A percentile compares a stretch with the other conserved stretches of the same genome.
Evolutionary conservation across 2,329 filamentous ascomycete genomes (phyloP).

Genomic region (Penicillium italicum): DNA sequence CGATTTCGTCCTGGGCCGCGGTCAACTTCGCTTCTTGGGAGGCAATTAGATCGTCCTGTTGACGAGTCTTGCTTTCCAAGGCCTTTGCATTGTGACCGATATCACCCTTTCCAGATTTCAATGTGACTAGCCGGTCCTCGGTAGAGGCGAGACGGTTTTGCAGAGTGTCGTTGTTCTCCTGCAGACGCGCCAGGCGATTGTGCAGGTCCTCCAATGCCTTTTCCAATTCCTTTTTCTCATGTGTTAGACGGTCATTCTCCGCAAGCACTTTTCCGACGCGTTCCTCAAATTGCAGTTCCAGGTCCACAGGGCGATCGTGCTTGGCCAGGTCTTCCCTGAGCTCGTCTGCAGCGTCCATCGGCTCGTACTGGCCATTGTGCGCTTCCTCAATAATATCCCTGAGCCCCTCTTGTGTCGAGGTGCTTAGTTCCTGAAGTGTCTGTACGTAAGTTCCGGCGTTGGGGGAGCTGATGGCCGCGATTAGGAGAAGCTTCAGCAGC

Average conservation of each 20-base stretch:
- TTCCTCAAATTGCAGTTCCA: constrained; percentile 48
- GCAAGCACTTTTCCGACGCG: constrained; percentile 48
- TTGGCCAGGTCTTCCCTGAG: constrained; percentile 34
- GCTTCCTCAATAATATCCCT: constrained; percentile 49
- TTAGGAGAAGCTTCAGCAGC: constrained; percentile 61
- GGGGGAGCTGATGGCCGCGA: constrained; percentile 59
- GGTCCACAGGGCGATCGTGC: constrained; percentile 39
- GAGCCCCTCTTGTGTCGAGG: constrained; percentile 44
- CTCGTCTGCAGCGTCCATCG: constrained; percentile 37
- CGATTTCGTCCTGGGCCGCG: constrained; percentile 45
- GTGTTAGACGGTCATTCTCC: constrained; percentile 56
- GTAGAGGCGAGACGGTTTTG: constrained; percentile 46
- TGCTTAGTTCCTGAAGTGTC: constrained; percentile 44
- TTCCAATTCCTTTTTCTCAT: constrained; percentile 50
- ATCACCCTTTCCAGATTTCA: constrained; percentile 47
- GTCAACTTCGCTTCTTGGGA: constrained; percentile 65
- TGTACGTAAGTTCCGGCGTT: constrained; percentile 54
- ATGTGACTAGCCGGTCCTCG: constrained; percentile 52
- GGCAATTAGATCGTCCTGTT: constrained; percentile 69
- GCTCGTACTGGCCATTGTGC: constrained; percentile 40
- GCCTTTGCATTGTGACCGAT: constrained; percentile 47
- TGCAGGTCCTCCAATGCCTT: constrained; percentile 53
- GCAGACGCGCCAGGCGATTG: constrained; percentile 55
- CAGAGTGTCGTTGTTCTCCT: constrained; percentile 49
- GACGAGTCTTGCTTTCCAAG: constrained; percentile 49